Base-by-base conservation (phyloP, 169 alveolate genomes). In the Besnoitia besnoiti region DNA sequence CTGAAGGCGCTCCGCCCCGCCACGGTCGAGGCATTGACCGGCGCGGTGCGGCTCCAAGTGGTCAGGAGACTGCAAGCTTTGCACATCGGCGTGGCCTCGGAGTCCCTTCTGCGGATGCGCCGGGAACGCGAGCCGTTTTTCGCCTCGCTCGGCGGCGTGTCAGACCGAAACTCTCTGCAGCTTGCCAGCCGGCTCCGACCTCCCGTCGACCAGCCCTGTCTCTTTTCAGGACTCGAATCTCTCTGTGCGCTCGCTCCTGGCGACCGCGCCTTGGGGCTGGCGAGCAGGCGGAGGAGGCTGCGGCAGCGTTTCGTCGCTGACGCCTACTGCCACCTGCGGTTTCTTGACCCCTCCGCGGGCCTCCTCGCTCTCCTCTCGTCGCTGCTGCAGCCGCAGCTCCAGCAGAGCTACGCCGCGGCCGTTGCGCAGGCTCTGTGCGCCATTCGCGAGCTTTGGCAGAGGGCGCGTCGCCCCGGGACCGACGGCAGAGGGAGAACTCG, bases 21-120 rank as follows among this genome's bases (percentile, higher is more conserved):
- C 27, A 37, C 47, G 12, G 14, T 30, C 27, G 82, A 73, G 3
- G 39, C n/a, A 24, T n/a, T n/a, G 27, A 37, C 82, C 3, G 82
- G 44, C 47, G 82, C 16, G n/a, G 46, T 73, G 27, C 82, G 39
- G 8, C 39, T 73, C 21, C 82, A 37, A 10, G 82, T 73, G 82
- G n/a, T 73, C 47, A 73, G 82, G 46, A 73, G 46, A 73, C 82
- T 73, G 39, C 82, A 73, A 27, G 82, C 39, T 27, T 19, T 73
- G 82, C 82, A 73, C 46, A 42, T 73, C 2, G 82, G 82, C 12
- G 82, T 73, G 1, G 82, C 82, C 47, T n/a, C 82, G 47, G 82
- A 73, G 82, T 19, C 82, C 27, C 82, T 73, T 3, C 24, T 73
- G 46, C 47, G 46, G n/a, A n/a, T n/a, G 8, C 44, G 46, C 46